Conservation (phyloP, 129 eudicot genomes). For the Heracleum sosnowskyi region DNA sequence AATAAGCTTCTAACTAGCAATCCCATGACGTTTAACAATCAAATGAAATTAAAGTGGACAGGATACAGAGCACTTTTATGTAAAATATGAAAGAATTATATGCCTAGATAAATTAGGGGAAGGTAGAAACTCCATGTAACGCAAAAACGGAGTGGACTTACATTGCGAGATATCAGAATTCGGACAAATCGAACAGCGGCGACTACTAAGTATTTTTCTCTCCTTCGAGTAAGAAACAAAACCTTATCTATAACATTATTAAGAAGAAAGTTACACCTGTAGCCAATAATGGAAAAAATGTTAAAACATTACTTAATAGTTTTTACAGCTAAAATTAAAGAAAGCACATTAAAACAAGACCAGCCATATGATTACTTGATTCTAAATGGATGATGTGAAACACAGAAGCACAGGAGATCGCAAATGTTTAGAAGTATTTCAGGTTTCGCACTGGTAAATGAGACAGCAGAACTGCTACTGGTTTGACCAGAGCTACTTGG, state of each 20-base stretch:
- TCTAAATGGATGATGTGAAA: slow-evolving; percentile 75
- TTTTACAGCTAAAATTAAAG: neutral
- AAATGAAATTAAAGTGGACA: neutral
- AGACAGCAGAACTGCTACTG: slow-evolving; percentile 22
- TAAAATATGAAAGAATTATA: neutral
- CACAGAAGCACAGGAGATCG: slow-evolving; percentile 89
- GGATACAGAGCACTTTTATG: neutral
- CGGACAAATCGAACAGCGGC: slow-evolving; percentile 83
- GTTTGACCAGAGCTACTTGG: slow-evolving; percentile 22
- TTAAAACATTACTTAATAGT: neutral
- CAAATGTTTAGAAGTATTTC: slow-evolving; percentile 79
- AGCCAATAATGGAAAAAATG: slow-evolving; percentile 15
- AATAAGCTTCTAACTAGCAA: neutral
- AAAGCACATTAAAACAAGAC: neutral
- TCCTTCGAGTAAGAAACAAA: slow-evolving; percentile 67
- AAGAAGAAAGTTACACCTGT: slow-evolving; percentile 78
- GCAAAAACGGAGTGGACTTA: slow-evolving; percentile 22
- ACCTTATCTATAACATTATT: slow-evolving; percentile 74
- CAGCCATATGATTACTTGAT: slow-evolving; percentile 51
- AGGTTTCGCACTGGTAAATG: slow-evolving; percentile 47
- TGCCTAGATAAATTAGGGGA: neutral
- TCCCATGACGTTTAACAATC: neutral
- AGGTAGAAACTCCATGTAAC: neutral
- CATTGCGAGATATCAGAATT: slow-evolving; percentile 68
- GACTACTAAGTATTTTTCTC: slow-evolving; percentile 83